Evolutionary conservation across 352 stramenopile genomes (phyloP).

Genomic region (Phytophthora pistaciae): DNA sequence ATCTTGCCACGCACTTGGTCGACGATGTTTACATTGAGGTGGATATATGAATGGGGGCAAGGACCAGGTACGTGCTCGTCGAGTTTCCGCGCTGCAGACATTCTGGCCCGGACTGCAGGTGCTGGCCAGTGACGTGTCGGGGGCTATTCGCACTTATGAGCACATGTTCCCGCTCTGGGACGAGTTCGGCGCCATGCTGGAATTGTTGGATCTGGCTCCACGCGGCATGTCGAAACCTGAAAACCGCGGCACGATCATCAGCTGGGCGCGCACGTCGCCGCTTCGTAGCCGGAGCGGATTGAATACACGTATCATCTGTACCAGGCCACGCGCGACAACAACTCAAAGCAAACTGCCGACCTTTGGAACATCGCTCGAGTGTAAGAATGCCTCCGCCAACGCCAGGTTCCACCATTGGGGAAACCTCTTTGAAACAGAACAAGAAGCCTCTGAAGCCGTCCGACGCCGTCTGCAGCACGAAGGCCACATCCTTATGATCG

Average conservation of each 20-base stretch:
- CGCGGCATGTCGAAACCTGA: slow-evolving; percentile 35
- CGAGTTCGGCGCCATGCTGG: slow-evolving; percentile 95
- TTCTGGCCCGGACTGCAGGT: slow-evolving; percentile 98
- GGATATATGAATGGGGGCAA: slow-evolving; percentile 86
- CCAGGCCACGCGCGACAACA: slow-evolving; percentile 84
- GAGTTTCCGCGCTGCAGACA: slow-evolving; percentile 92
- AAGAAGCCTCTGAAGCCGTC: slow-evolving; percentile 63
- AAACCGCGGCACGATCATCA: slow-evolving; percentile 60
- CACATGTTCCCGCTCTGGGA: slow-evolving; percentile 96
- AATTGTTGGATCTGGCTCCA: slow-evolving; percentile 91
- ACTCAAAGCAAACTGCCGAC: not conserved
- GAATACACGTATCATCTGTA: slow-evolving; percentile 98
- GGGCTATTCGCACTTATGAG: slow-evolving; percentile 92
- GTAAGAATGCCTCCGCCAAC: slow-evolving; percentile 17
- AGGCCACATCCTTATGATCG: slow-evolving; percentile 79
- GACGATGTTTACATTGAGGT: slow-evolving; percentile 83
- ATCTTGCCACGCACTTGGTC: slow-evolving; percentile 60
- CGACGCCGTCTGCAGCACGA: slow-evolving; percentile 88
- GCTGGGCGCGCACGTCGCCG: slow-evolving; percentile 88
- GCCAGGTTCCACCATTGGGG: slow-evolving; percentile 16
- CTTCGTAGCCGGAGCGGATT: slow-evolving; percentile 97
- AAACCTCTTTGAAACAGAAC: slow-evolving; percentile 20
- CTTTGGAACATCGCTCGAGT: slow-evolving; percentile 8
- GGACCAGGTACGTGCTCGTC: slow-evolving; percentile 57
- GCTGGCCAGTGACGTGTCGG: slow-evolving; percentile 92